These are phyloP conservation scores for Diaporthe sp. DNA, from an alignment of 2,329 filamentous ascomycete genomes.

Conservation along the genomic window DNA sequence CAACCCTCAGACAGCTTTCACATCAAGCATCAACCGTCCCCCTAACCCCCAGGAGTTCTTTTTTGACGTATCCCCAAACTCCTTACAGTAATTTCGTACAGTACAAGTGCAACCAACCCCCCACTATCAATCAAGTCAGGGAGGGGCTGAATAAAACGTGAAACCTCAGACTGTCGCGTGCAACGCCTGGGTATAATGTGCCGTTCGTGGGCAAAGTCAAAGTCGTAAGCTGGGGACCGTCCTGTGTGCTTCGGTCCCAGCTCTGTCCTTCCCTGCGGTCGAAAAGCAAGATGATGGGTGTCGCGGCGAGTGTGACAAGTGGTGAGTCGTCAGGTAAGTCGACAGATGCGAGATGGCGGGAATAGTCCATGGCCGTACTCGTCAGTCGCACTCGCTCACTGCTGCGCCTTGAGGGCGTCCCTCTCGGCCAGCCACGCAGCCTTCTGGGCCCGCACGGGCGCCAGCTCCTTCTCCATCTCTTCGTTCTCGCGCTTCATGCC, in stretches of 20 bases:
- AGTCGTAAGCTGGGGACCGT: neutral
- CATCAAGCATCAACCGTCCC: neutral
- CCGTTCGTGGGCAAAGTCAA: neutral
- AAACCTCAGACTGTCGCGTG: slow-evolving; percentile 26
- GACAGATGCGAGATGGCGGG: neutral
- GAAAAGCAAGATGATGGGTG: neutral
- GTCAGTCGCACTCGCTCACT: neutral
- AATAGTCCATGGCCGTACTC: neutral
- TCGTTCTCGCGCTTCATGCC: slow-evolving; percentile 39
- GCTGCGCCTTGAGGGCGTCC: slow-evolving; percentile 12
- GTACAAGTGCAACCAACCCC: neutral
- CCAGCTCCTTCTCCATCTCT: slow-evolving; percentile 37
- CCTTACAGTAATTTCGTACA: slow-evolving; percentile 17
- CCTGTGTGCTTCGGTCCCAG: neutral
- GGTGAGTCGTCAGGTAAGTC: too few species aligned
- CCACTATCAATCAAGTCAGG: too few species aligned
- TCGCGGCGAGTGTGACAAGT: neutral
- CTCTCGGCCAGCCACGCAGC: slow-evolving; percentile 39
- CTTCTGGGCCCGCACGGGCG: slow-evolving; percentile 36
- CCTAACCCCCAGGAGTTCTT: neutral
- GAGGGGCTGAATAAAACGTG: neutral
- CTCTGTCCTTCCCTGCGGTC: neutral
- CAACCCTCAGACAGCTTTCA: neutral
- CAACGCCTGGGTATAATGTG: slow-evolving; percentile 24
- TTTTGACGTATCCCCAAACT: slow-evolving; percentile 17